phyloP scores from a whole-genome alignment of 768 basidiomycete species.

The Holtermannia corniformis region DNA sequence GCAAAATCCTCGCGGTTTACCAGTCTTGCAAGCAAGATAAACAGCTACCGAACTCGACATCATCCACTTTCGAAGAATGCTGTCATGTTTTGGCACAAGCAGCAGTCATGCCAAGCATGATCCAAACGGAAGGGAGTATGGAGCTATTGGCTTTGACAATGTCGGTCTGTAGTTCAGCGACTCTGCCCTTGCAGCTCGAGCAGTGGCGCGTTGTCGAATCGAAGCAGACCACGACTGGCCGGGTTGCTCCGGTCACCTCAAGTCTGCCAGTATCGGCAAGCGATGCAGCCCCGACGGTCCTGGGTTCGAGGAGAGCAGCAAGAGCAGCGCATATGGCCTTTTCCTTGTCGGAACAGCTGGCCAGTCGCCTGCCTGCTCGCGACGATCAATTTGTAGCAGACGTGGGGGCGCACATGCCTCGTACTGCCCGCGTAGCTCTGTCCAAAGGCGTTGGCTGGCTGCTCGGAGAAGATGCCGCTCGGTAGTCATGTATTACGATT shows the following conservation, averaged over 20 bases:
- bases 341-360: conserved; percentile 13
- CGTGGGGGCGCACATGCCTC: not conserved
- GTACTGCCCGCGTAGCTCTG: conserved; percentile 67
- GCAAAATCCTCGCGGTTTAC: too few relatives aligned
- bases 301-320: conserved; percentile 34
- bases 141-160: not conserved
- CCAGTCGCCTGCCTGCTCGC: conserved; percentile 4
- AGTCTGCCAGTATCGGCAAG: conserved; percentile 62
- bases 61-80: not conserved
- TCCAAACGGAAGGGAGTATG: not conserved
- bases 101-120: not conserved
- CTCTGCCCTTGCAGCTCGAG: not conserved
- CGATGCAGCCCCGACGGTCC: conserved; percentile 50
- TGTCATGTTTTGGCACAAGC: not conserved
- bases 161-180: not conserved
- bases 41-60: too few relatives aligned
- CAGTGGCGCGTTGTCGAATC: conserved; percentile 45
- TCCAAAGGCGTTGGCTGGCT: conserved; percentile 94
- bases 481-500: not conserved
- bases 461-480: conserved; percentile 62
- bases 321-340: conserved; percentile 30
- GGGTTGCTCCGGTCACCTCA: conserved; percentile 58
- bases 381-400: conserved; percentile 1
- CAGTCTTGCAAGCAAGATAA: too few relatives aligned
- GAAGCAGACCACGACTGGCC: conserved; percentile 70